These are phyloP conservation scores for Lactarius tabidus DNA, from an alignment of 768 basidiomycete genomes.

Conservation along the genomic window DNA sequence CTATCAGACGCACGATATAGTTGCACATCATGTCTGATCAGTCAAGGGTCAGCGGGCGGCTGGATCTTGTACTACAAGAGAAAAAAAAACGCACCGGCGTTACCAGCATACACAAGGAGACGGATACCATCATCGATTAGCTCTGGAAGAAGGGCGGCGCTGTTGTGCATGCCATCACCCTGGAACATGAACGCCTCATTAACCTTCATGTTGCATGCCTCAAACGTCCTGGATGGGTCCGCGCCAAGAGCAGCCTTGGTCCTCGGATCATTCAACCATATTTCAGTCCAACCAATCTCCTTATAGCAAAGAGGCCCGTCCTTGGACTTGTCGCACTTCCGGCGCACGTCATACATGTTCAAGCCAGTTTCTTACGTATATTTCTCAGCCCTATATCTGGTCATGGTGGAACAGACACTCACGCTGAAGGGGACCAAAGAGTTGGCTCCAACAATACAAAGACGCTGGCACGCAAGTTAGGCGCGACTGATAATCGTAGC, in stretches of 20 bases:
- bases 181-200: slow-evolving; percentile 77
- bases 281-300: slow-evolving; percentile 85
- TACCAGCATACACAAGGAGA: slow-evolving; percentile 86
- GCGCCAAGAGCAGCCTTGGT: slow-evolving; percentile 80
- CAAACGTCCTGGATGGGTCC: slow-evolving; percentile 52
- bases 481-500: slow-evolving; percentile 44
- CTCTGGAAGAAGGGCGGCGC: slow-evolving; percentile 70
- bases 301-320: slow-evolving; percentile 67
- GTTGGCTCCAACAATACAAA: slow-evolving; percentile 74
- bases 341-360: slow-evolving; percentile 88
- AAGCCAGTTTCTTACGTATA: slow-evolving; percentile 53
- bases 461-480: slow-evolving; percentile 53
- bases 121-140: slow-evolving; percentile 80
- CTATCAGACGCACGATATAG: slow-evolving; percentile 50
- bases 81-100: slow-evolving; percentile 48
- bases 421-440: slow-evolving; percentile 71
- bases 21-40: slow-evolving; percentile 75
- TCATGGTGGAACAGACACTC: slow-evolving; percentile 29
- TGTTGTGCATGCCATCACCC: slow-evolving; percentile 86
- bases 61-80: neutral
- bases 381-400: neutral
- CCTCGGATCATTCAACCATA: slow-evolving; percentile 75
- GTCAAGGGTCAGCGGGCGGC: neutral
- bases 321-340: slow-evolving; percentile 61
- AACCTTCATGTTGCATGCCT: slow-evolving; percentile 73